These are phyloP conservation scores for Tylopilus subfusipes DNA, from an alignment of 768 basidiomycete species.

Conservation along the genomic window DNA sequence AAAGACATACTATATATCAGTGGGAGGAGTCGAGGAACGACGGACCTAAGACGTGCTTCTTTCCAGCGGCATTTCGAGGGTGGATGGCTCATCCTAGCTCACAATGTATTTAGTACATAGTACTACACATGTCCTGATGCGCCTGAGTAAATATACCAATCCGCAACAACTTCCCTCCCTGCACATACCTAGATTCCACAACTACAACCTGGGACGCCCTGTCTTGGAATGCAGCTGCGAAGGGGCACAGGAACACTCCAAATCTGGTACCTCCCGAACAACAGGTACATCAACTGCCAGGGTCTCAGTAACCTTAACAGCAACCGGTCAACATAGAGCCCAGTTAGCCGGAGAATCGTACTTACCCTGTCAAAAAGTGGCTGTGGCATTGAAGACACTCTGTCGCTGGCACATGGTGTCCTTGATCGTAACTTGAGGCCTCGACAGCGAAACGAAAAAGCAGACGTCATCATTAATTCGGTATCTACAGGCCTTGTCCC, in stretches of 20 bases:
- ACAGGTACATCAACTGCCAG: neutral
- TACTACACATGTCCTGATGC: neutral
- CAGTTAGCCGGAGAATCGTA: slow-evolving; percentile 3
- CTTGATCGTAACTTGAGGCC: neutral
- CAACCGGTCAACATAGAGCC: neutral
- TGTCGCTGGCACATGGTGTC: neutral
- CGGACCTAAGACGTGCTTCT: neutral
- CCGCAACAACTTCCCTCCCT: neutral
- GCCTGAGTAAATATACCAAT: neutral
- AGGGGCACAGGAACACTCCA: neutral
- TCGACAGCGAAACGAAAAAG: neutral
- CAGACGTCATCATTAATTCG: neutral
- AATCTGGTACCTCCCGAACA: neutral
- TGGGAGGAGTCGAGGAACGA: neutral
- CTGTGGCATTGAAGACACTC: neutral
- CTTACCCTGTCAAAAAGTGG: neutral
- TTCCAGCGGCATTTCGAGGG: neutral
- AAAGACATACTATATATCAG: neutral
- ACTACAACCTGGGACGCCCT: too few species aligned
- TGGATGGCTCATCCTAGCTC: neutral
- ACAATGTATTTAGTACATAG: neutral
- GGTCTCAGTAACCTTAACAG: neutral
- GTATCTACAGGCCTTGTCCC: neutral
- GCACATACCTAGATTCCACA: too few species aligned
- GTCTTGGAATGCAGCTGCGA: neutral